A percentile compares a stretch with the other conserved stretches of the same genome.
Evolutionary conservation across 148 eudicot genomes (phyloP).

Genomic region (Agrostemma githago): DNA sequence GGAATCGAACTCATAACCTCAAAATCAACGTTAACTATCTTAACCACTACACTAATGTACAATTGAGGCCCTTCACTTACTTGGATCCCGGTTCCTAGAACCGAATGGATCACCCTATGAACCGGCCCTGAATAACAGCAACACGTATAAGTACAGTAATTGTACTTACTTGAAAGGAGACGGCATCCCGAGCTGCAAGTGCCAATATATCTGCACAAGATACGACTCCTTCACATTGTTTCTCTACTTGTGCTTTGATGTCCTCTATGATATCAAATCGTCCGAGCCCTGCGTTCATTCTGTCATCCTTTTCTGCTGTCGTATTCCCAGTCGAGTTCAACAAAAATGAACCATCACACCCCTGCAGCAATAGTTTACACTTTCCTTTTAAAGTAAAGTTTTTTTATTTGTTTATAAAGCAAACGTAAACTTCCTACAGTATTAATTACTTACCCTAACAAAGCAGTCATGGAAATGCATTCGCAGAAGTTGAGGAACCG

Average conservation of each 20-base stretch:
- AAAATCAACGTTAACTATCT: too few relatives aligned
- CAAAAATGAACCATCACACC: background rate
- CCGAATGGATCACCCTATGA: too few relatives aligned
- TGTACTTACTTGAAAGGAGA: background rate
- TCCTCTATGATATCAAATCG: background rate
- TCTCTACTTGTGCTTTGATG: background rate
- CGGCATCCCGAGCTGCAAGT: background rate
- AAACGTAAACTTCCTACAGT: background rate
- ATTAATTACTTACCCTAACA: background rate
- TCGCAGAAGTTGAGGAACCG: background rate
- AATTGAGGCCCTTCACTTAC: too few relatives aligned
- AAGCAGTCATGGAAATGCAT: slow-evolving; percentile 1
- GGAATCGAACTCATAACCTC: too few relatives aligned
- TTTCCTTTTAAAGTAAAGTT: background rate
- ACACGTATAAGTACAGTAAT: too few relatives aligned
- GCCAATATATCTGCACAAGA: slow-evolving; percentile 5
- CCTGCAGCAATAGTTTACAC: background rate
- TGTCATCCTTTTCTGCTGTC: background rate
- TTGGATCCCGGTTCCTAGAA: too few relatives aligned
- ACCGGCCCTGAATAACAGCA: too few relatives aligned
- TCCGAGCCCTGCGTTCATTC: background rate
- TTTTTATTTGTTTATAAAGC: background rate
- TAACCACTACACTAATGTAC: too few relatives aligned
- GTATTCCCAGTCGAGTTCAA: background rate
- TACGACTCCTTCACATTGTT: background rate